phyloP scores from a whole-genome alignment of 306 rosid species.

The Pterocarpus santalinus region DNA sequence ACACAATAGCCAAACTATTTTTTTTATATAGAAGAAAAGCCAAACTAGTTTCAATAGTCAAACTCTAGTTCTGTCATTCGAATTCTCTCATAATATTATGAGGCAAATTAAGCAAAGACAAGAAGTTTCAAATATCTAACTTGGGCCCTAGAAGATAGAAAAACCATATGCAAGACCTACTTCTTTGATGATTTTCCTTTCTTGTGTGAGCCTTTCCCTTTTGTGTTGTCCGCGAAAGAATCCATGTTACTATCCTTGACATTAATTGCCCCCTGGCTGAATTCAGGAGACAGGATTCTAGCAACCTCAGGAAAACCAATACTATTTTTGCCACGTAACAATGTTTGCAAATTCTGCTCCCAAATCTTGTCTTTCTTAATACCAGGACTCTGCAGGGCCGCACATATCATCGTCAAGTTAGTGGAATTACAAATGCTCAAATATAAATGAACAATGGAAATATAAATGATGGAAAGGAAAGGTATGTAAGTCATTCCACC shows the following conservation, averaged over 20 bases:
- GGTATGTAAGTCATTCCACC: conserved; percentile 9
- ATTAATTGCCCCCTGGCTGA: conserved; percentile 55
- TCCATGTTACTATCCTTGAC: conserved; percentile 48
- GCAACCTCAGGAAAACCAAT: conserved; percentile 67
- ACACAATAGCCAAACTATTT: conserved; percentile 27
- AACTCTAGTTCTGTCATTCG: conserved; percentile 2
- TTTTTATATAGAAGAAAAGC: background rate
- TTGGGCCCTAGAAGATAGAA: conserved; percentile 17
- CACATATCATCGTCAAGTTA: conserved; percentile 28
- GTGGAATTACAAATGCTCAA: background rate
- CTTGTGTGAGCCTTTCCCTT: conserved; percentile 54
- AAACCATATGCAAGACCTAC: conserved; percentile 40
- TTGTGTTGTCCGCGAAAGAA: conserved; percentile 43
- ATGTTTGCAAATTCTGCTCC: conserved; percentile 69
- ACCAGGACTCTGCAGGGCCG: conserved; percentile 68
- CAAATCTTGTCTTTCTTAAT: conserved; percentile 64
- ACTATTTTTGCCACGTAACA: conserved; percentile 62
- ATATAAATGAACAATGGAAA: background rate
- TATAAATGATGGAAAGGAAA: background rate
- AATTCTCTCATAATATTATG: conserved; percentile 9
- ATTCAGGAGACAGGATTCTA: conserved; percentile 65
- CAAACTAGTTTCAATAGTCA: background rate
- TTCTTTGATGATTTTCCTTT: conserved; percentile 57
- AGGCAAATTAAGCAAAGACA: conserved; percentile 21
- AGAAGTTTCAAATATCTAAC: conserved; percentile 16